phyloP scores from a whole-genome alignment of 2,329 filamentous ascomycete species.

The Neofusicoccum parvum region DNA sequence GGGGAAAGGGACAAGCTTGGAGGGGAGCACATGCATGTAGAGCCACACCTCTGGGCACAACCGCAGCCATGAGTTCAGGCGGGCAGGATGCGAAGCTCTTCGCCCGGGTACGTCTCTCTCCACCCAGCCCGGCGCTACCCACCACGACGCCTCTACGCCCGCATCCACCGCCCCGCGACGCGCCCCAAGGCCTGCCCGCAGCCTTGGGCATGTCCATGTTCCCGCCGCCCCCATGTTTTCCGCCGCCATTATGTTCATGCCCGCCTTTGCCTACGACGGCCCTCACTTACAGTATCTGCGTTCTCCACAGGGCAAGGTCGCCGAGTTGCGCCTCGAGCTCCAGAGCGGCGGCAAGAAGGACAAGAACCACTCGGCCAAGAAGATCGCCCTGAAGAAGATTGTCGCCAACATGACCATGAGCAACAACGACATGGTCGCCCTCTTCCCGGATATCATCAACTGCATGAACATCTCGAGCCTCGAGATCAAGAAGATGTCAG shows the following conservation, averaged over 20 bases:
- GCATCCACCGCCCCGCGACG: conserved; percentile 19
- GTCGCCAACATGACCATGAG: conserved; percentile 99
- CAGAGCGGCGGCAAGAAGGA: conserved; percentile 96
- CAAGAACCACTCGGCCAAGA: conserved; percentile 92
- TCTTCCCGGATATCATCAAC: conserved; percentile 91
- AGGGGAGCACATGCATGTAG: conserved; percentile 21
- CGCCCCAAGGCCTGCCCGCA: background rate
- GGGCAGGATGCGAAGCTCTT: conserved; percentile 99
- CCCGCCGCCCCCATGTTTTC: conserved; percentile 10
- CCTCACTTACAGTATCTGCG: conserved; percentile 54
- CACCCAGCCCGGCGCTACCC: conserved; percentile 25
- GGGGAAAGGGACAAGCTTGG: conserved; percentile 21
- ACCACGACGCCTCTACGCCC: conserved; percentile 26
- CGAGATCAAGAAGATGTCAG: conserved; percentile 99
- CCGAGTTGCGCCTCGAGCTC: conserved; percentile 91
- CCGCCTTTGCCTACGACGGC: conserved; percentile 36
- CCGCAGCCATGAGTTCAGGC: conserved; percentile 60
- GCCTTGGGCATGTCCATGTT: background rate
- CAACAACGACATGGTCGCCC: conserved; percentile 98
- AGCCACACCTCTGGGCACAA: conserved; percentile 23
- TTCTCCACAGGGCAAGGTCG: conserved; percentile 88
- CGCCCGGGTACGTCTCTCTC: conserved; percentile 73
- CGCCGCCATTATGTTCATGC: conserved; percentile 39
- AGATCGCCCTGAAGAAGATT: conserved; percentile 98
- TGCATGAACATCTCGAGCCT: conserved; percentile 95